phyloP scores from a whole-genome alignment of 805 yeast species.

The Isabelozyma pseudorhagii region DNA sequence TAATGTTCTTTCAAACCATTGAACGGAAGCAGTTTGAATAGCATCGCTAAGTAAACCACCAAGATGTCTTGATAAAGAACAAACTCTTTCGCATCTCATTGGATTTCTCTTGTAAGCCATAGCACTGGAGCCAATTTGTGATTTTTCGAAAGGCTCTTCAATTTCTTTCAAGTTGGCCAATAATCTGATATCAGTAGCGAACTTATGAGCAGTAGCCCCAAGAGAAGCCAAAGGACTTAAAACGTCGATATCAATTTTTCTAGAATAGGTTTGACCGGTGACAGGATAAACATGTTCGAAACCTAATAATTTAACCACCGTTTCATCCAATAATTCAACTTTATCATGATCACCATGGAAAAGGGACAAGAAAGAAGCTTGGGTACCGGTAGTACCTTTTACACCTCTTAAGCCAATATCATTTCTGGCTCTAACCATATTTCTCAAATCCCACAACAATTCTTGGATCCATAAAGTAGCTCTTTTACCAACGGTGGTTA shows the following conservation, averaged over 20 bases:
- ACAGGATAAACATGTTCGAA: constrained; percentile 95
- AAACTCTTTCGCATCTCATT: constrained; percentile 98
- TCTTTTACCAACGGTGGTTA: constrained; percentile 97
- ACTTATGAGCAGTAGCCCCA: constrained; percentile 95
- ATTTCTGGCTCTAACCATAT: constrained; percentile 91
- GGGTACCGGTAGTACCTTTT: constrained; percentile 99
- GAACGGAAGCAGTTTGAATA: constrained; percentile 94
- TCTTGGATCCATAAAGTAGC: constrained; percentile 98
- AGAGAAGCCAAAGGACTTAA: constrained; percentile 89
- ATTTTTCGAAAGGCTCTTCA: constrained; percentile 97
- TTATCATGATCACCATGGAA: constrained; percentile 97
- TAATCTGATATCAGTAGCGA: constrained; percentile 95
- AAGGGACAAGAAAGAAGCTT: constrained; percentile 90
- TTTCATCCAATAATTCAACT: constrained; percentile 88
- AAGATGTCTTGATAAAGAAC: constrained; percentile 95
- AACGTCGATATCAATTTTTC: constrained; percentile 95
- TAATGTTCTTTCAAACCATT: constrained; percentile 98
- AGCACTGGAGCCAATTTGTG: constrained; percentile 97
- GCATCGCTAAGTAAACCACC: constrained; percentile 91
- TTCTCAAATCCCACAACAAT: constrained; percentile 95
- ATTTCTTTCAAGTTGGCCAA: constrained; percentile 95
- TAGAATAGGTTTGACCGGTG: constrained; percentile 98
- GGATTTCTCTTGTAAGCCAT: constrained; percentile 99
- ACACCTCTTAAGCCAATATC: constrained; percentile 97
- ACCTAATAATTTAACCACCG: constrained; percentile 89